phyloP scores from a whole-genome alignment of 2,329 filamentous ascomycete species.

The Penicillium sp. region DNA sequence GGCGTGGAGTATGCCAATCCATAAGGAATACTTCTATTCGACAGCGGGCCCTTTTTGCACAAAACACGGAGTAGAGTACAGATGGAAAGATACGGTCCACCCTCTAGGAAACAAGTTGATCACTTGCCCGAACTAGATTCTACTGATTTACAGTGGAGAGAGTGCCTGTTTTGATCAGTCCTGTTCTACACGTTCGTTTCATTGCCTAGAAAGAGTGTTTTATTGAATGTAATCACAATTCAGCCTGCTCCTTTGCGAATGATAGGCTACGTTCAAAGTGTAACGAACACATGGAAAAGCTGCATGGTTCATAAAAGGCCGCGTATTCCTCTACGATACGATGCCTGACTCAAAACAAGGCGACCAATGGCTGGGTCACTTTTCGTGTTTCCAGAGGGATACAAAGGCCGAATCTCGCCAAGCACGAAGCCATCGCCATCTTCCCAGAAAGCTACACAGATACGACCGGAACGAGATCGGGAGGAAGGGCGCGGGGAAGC shows the following conservation, averaged over 20 bases:
- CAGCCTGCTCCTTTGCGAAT: background rate
- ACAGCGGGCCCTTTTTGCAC: conserved; percentile 7
- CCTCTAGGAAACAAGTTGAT: conserved; percentile 8
- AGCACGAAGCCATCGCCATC: background rate
- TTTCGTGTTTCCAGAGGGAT: background rate
- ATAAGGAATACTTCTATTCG: conserved; percentile 14
- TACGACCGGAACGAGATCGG: conserved; percentile 10
- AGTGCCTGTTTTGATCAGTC: background rate
- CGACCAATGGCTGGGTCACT: background rate
- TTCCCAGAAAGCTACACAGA: conserved; percentile 5
- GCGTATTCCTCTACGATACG: background rate
- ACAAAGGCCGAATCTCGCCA: conserved; percentile 8
- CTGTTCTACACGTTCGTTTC: background rate
- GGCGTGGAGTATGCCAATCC: conserved; percentile 14
- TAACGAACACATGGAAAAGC: background rate
- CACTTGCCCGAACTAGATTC: conserved; percentile 13
- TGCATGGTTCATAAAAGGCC: background rate
- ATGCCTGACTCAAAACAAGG: background rate
- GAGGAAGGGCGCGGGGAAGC: background rate
- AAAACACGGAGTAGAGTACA: conserved; percentile 1
- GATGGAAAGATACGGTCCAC: background rate
- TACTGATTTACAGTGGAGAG: background rate
- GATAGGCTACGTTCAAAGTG: background rate
- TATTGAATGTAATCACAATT: conserved; percentile 3
- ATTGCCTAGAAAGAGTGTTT: background rate